Percentiles rank a stretch among this genome's conserved stretches.
phyloP scores from a whole-genome alignment of 352 stramenopile genomes.

The Globisporangium polare region DNA sequence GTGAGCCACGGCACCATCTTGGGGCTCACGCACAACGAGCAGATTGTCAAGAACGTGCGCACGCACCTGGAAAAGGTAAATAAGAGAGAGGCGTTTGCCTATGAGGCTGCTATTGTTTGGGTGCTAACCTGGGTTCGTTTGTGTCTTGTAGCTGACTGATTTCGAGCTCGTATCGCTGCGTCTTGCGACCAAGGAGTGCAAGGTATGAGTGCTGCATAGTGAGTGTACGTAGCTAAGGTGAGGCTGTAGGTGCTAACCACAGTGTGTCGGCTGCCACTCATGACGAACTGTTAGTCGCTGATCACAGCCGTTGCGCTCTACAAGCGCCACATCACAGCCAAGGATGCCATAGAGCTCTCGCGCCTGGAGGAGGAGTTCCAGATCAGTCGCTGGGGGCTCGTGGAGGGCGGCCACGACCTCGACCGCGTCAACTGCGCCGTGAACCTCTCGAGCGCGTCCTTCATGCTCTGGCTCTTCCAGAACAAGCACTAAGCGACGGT shows the following conservation, averaged over 20 bases:
- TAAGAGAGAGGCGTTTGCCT: neutral
- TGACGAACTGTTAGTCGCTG: conserved; percentile 42
- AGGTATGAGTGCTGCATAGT: conserved; percentile 27
- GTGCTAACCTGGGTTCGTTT: conserved; percentile 1
- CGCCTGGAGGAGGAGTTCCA: conserved; percentile 88
- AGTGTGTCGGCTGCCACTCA: neutral
- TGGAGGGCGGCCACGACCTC: conserved; percentile 86
- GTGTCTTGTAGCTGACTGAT: conserved; percentile 38
- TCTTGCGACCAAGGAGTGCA: conserved; percentile 82
- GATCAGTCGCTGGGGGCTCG: conserved; percentile 85
- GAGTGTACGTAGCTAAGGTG: neutral
- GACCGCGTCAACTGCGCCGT: conserved; percentile 85
- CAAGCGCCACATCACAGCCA: conserved; percentile 82
- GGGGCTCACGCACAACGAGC: conserved; percentile 51
- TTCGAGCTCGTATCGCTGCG: conserved; percentile 79
- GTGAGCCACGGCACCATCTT: conserved; percentile 80
- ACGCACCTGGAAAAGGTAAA: conserved; percentile 52
- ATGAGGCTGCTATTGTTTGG: neutral
- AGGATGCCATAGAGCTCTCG: conserved; percentile 81
- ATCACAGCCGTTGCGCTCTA: conserved; percentile 78
- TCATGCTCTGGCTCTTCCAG: conserved; percentile 81
- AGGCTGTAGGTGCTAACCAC: neutral
- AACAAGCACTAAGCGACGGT: conserved; percentile 49
- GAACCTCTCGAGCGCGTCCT: conserved; percentile 79
- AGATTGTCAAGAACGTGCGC: conserved; percentile 61